Percentiles rank a stretch among this genome's conserved stretches.
phyloP scores from a whole-genome alignment of 768 basidiomycete genomes.

The Podaxis sp. region DNA sequence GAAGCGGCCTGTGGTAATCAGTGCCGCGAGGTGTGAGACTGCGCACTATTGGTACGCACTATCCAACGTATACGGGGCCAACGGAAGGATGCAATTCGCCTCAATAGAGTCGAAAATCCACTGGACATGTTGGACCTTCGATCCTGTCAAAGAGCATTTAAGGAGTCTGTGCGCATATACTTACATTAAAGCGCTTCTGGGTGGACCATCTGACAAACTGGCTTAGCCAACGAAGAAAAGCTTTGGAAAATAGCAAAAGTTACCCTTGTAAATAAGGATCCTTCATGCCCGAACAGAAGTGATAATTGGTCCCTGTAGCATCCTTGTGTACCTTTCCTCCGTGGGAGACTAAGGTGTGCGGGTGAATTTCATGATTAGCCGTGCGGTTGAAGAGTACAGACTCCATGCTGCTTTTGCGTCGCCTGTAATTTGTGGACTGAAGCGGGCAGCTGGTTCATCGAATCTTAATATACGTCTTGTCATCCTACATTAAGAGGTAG shows the following conservation, averaged over 20 bases:
- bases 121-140: background rate
- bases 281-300: constrained; percentile 34
- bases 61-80: background rate
- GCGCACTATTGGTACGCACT: background rate
- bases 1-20: background rate
- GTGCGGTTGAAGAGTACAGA: constrained; percentile 14
- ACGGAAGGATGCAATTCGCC: background rate
- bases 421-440: constrained; percentile 33
- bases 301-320: constrained; percentile 22
- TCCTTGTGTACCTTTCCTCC: background rate
- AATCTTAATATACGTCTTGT: background rate
- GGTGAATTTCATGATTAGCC: background rate
- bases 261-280: constrained; percentile 38
- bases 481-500: background rate
- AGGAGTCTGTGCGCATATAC: background rate
- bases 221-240: background rate
- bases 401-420: constrained; percentile 32
- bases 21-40: background rate
- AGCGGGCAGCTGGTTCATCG: constrained; percentile 28
- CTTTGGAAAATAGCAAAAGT: constrained; percentile 12
- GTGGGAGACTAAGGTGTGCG: background rate
- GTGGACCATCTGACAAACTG: constrained; percentile 1
- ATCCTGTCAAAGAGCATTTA: background rate
- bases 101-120: constrained; percentile 7
- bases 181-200: background rate